Evolutionary conservation across 2,329 filamentous ascomycete genomes (phyloP).

Genomic region (Xylaria digitata): DNA sequence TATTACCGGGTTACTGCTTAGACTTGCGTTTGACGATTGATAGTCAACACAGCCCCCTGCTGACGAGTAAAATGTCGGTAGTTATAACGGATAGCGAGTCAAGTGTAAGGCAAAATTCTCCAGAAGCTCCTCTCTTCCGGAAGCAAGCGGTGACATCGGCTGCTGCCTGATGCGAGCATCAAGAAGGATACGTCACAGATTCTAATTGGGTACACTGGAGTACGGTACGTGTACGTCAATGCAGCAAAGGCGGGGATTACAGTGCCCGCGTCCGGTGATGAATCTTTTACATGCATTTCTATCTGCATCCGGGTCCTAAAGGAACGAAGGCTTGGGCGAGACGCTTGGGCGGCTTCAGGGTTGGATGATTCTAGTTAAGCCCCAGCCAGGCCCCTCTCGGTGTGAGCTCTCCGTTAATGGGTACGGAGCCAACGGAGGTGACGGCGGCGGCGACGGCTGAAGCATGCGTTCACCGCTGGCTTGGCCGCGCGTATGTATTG

Average conservation of each 20-base stretch:
- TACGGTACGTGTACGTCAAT: neutral
- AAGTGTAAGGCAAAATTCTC: slow-evolving; percentile 7
- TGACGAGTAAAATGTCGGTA: slow-evolving; percentile 1
- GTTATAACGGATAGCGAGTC: no score
- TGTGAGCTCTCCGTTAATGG: neutral
- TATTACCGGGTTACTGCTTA: neutral
- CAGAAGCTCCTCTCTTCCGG: neutral
- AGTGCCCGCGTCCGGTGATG: neutral
- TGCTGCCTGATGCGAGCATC: slow-evolving; percentile 4
- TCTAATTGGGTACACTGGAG: slow-evolving; percentile 1
- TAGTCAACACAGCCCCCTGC: neutral
- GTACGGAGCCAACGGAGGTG: neutral
- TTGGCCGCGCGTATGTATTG: neutral
- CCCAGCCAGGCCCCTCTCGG: neutral
- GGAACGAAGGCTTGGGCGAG: neutral
- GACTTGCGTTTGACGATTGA: neutral
- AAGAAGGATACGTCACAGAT: slow-evolving; percentile 1
- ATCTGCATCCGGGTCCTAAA: neutral
- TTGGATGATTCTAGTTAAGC: neutral
- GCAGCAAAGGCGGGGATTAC: no score
- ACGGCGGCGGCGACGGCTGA: neutral
- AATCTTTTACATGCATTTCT: neutral
- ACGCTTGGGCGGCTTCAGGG: neutral
- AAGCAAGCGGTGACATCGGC: neutral
- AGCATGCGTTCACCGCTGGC: neutral